Percentiles rank a stretch among this genome's conserved stretches.
Conservation (phyloP, 2,329 filamentous ascomycete genomes). For the Coleophoma cylindrospora region DNA sequence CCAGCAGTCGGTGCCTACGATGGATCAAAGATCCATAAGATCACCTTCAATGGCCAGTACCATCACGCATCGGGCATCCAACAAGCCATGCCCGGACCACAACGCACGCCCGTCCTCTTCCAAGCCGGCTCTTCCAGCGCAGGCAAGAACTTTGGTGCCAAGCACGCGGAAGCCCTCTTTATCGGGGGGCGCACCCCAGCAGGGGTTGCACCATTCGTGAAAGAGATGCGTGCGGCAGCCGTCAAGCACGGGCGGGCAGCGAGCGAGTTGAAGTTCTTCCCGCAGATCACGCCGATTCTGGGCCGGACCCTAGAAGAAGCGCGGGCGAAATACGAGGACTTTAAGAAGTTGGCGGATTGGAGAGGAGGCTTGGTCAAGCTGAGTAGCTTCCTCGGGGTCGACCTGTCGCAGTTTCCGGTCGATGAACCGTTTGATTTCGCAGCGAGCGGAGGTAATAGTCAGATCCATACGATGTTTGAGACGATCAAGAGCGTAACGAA, state of each 20-base stretch:
- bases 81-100: constrained; percentile 8
- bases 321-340: constrained; percentile 54
- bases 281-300: constrained; percentile 60
- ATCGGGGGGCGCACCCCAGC: constrained; percentile 49
- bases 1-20: not conserved
- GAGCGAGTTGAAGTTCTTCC: constrained; percentile 58
- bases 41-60: not conserved
- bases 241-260: constrained; percentile 50
- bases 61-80: not conserved
- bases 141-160: constrained; percentile 61
- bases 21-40: not conserved
- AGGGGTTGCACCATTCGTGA: constrained; percentile 49
- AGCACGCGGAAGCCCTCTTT: constrained; percentile 67
- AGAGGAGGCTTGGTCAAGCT: not conserved
- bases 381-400: constrained; percentile 12
- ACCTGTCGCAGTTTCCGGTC: constrained; percentile 15
- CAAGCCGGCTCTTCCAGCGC: constrained; percentile 65
- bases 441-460: not conserved
- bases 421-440: constrained; percentile 16
- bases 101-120: constrained; percentile 30
- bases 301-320: constrained; percentile 63
- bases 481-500: not conserved
- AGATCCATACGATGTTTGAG: not conserved
- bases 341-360: constrained; percentile 33
- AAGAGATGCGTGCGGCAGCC: constrained; percentile 55